phyloP scores from a whole-genome alignment of 768 basidiomycete genomes.

The Krasilnikovozyma curviuscula region DNA sequence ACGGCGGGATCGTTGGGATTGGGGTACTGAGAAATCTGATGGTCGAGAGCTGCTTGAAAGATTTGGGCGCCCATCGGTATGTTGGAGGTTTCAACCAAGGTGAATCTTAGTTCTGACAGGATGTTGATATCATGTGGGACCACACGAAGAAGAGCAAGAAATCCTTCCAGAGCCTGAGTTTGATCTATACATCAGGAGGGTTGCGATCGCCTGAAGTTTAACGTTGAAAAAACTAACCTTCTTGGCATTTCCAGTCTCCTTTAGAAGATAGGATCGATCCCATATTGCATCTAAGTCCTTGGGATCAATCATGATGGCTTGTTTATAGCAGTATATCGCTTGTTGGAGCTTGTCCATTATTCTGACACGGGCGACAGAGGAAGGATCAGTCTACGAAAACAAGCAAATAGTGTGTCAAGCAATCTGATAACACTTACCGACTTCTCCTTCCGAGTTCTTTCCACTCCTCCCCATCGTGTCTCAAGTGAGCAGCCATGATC shows the following conservation, averaged over 20 bases:
- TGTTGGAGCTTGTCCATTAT: conserved; percentile 59
- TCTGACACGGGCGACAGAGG: too few relatives aligned
- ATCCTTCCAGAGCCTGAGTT: conserved; percentile 40
- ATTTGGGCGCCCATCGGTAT: conserved; percentile 43
- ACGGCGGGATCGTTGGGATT: conserved; percentile 15
- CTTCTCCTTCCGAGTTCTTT: conserved; percentile 55
- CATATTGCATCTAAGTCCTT: conserved; percentile 67
- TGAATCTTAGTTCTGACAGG: conserved; percentile 53
- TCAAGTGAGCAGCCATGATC: conserved; percentile 78
- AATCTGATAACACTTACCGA: conserved; percentile 32
- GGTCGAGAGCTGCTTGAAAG: conserved; percentile 53
- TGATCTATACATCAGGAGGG: not conserved
- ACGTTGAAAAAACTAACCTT: conserved; percentile 32
- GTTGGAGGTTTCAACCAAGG: conserved; percentile 56
- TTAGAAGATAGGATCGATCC: conserved; percentile 69
- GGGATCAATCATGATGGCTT: conserved; percentile 58
- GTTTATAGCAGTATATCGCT: conserved; percentile 77
- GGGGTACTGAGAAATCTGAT: conserved; percentile 40
- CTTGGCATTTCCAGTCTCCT: conserved; percentile 48
- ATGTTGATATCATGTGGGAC: conserved; percentile 63
- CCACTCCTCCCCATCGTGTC: conserved; percentile 73
- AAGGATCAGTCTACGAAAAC: not conserved
- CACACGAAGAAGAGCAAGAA: conserved; percentile 50
- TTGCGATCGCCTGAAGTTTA: not conserved
- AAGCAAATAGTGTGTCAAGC: not conserved